Conservation (phyloP, 2,329 filamentous ascomycete species). For the Lachnellula cervina region DNA sequence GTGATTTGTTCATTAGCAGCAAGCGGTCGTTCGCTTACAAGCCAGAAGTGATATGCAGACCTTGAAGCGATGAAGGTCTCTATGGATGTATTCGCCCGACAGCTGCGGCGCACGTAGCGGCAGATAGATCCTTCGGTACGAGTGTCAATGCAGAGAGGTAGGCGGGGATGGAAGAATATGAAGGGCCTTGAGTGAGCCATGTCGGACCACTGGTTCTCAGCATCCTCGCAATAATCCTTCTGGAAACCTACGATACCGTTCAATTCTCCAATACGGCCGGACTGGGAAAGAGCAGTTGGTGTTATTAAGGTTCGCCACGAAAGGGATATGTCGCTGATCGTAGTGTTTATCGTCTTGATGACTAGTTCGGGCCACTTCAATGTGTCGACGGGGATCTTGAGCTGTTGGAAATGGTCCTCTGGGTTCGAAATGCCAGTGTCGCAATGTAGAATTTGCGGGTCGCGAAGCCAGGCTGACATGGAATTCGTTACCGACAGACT, state of each 20-base stretch:
- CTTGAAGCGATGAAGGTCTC: conserved; percentile 75
- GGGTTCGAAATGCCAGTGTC: conserved; percentile 60
- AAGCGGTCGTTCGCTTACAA: conserved; percentile 77
- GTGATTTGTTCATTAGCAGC: conserved; percentile 58
- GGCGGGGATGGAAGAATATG: conserved; percentile 79
- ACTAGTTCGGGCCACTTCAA: conserved; percentile 28
- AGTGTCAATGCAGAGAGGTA: conserved; percentile 92
- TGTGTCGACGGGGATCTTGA: conserved; percentile 30
- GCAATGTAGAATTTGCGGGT: conserved; percentile 61
- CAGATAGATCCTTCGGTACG: conserved; percentile 79
- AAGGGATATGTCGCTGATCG: conserved; percentile 42
- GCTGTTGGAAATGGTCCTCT: conserved; percentile 62
- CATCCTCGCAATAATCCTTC: conserved; percentile 64
- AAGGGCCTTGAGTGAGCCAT: conserved; percentile 63
- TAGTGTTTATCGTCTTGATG: conserved; percentile 23
- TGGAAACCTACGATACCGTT: conserved; percentile 73
- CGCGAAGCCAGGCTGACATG: conserved; percentile 73
- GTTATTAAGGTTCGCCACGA: conserved; percentile 65
- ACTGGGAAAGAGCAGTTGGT: conserved; percentile 32
- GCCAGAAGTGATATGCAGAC: conserved; percentile 86
- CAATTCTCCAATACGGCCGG: conserved; percentile 56
- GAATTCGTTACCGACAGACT: conserved; percentile 70
- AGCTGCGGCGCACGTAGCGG: conserved; percentile 88
- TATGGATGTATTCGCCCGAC: conserved; percentile 80
- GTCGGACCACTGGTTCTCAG: conserved; percentile 63